Evolutionary conservation across 805 yeast species (phyloP), one percentile per base, ranked within the genome.

Genomic region (Cyberlindnera maritima): DNA sequence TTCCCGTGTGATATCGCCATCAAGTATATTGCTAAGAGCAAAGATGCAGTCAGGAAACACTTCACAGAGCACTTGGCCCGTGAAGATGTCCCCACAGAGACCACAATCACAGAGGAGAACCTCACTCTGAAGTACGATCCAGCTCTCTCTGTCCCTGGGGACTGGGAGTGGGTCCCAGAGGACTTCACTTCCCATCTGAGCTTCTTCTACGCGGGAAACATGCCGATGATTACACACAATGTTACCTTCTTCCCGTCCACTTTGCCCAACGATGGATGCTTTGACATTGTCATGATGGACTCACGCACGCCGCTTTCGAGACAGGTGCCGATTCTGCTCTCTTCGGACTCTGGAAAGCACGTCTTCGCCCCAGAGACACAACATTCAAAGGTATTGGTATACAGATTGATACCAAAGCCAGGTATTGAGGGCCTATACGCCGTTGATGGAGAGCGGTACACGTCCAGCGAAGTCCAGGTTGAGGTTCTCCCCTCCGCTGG

Each of bases 231-330:
- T 60, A 80, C 96, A 6, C 74, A 80, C 29, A 94, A 85, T 55
- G 80, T 83, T 1, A 84, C 84, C 56, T 88, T 91, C 58, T 92
- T 92, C 67, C 99, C 99, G 1, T 95, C 94, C 1, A 90, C 97
- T 0, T 72, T 88, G 46, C 96, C 96, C 4, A 75, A 79, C 51
- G 99, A 92, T 68, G 96, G 96, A 8, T 66, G 83, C 3, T 79
- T 92, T 75, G 99, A 92, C 65, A 56, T 92, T 63, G 75, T 91
- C 19, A 63, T 87, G 25, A 80, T 86, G 54, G 90, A 86, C 62
- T 71, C 85, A 3, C 71, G 79, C 28, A 70, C 85, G 0, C 78
- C 86, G 11, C 52, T 87, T 1, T 44, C 75, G 14, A 74, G 76
- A 44, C 77, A 82, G 13, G 72, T 81, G 1, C 72, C 77, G n/a